phyloP scores from a whole-genome alignment of 225 moss, liverwort and hornwort species.

The Bryum argenteum region DNA sequence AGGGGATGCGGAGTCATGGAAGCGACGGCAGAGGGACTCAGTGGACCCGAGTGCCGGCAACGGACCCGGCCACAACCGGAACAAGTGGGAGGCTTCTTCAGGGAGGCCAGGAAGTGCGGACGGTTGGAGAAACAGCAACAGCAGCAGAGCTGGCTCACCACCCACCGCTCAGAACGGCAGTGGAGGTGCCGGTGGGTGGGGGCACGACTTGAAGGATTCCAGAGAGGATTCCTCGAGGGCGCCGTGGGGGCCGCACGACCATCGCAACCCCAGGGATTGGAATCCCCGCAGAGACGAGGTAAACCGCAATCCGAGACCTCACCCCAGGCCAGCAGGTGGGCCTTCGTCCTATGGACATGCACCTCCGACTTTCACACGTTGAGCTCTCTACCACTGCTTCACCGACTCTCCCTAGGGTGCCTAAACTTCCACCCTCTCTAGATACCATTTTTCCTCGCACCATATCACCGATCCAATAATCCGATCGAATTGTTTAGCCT shows the following conservation, averaged over 20 bases:
- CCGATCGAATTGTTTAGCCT: constrained; percentile 39
- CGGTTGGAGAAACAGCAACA: constrained; percentile 70
- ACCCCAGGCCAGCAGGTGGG: constrained; percentile 41
- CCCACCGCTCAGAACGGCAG: constrained; percentile 62
- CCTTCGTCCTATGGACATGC: constrained; percentile 40
- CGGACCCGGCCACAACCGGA: constrained; percentile 60
- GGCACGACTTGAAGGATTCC: constrained; percentile 62
- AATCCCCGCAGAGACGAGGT: constrained; percentile 43
- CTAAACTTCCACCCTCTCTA: constrained; percentile 35
- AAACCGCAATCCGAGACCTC: constrained; percentile 49
- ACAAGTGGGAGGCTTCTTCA: constrained; percentile 57
- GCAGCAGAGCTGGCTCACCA: constrained; percentile 41
- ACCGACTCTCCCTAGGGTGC: too few relatives aligned
- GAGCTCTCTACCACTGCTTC: constrained; percentile 25
- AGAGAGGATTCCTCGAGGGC: constrained; percentile 47
- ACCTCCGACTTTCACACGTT: constrained; percentile 63
- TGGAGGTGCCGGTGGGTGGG: constrained; percentile 61
- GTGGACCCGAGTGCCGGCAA: constrained; percentile 36
- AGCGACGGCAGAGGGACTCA: constrained; percentile 65
- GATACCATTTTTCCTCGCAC: constrained; percentile 47
- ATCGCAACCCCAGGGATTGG: constrained; percentile 51
- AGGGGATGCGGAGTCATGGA: constrained; percentile 79
- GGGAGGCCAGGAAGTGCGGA: constrained; percentile 83
- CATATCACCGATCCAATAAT: constrained; percentile 33
- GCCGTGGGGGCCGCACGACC: constrained; percentile 48